Evolutionary conservation across 306 rosid genomes (phyloP).

Genomic region (Benincasa hispida): DNA sequence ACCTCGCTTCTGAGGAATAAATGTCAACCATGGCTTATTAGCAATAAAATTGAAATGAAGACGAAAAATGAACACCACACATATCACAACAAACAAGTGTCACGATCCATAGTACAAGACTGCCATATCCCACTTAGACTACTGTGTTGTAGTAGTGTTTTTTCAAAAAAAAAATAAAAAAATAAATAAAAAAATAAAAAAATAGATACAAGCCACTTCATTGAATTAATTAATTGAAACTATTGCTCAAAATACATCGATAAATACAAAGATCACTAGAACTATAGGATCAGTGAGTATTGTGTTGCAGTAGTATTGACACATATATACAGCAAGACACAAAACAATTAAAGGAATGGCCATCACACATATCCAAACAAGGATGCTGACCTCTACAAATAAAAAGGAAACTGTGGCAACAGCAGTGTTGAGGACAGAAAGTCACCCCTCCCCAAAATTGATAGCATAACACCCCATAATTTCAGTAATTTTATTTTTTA

Average conservation of each 20-base stretch:
- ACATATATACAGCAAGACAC: not conserved
- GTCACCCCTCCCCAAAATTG: not conserved
- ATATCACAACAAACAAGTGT: not conserved
- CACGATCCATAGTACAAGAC: not conserved
- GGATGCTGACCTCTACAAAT: not conserved
- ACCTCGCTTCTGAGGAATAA: constrained; percentile 48
- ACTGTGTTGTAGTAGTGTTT: too few relatives aligned
- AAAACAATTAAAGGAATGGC: not conserved
- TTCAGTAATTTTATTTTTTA: not conserved
- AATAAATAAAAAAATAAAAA: too few relatives aligned
- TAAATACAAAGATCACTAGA: too few relatives aligned
- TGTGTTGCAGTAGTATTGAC: not conserved
- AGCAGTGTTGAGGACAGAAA: not conserved
- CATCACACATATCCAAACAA: not conserved
- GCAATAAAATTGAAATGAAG: not conserved
- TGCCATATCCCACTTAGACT: not conserved
- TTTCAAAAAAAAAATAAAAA: too few relatives aligned
- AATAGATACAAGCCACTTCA: too few relatives aligned
- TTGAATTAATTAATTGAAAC: too few relatives aligned
- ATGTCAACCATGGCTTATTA: not conserved
- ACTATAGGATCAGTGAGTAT: too few relatives aligned
- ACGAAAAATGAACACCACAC: not conserved
- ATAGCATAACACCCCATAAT: not conserved
- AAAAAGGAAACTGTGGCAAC: not conserved
- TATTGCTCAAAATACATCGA: too few relatives aligned